These are phyloP conservation scores for Metschnikowia noctiluminum DNA, from an alignment of 805 yeast genomes.

Conservation along the genomic window DNA sequence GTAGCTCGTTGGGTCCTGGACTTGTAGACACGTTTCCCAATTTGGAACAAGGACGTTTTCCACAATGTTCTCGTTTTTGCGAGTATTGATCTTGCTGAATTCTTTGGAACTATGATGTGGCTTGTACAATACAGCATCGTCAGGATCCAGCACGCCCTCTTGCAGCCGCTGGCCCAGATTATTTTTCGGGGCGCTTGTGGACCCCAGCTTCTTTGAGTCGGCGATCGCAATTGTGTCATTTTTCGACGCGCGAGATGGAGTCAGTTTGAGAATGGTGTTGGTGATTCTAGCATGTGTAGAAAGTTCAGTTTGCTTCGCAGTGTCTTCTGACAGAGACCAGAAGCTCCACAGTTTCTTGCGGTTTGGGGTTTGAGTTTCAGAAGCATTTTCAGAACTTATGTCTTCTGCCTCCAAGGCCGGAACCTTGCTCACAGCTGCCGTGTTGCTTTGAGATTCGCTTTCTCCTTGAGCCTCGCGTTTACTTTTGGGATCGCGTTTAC, in stretches of 20 bases:
- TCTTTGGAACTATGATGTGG: slow-evolving; percentile 40
- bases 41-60: slow-evolving; percentile 42
- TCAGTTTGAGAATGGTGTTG: slow-evolving; percentile 33
- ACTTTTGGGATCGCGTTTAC: no score
- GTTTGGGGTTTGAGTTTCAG: background rate
- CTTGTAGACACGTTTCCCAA: slow-evolving; percentile 39
- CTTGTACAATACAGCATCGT: slow-evolving; percentile 44
- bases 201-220: background rate
- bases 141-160: slow-evolving; percentile 13
- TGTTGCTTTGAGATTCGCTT: background rate
- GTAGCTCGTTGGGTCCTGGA: slow-evolving; percentile 18
- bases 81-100: slow-evolving; percentile 41
- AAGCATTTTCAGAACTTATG: background rate
- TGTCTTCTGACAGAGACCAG: slow-evolving; percentile 25
- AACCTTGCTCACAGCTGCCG: no score
- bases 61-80: slow-evolving; percentile 39
- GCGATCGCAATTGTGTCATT: background rate
- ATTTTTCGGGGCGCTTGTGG: background rate
- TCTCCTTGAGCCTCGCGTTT: no score
- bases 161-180: background rate
- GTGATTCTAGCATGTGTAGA: slow-evolving; percentile 15
- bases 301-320: background rate
- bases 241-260: slow-evolving; percentile 19
- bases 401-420: no score
- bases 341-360: slow-evolving; percentile 36